These are phyloP conservation scores for Apiotrichum siamense DNA, from an alignment of 1,284 basidiomycete genomes.

Conservation along the genomic window DNA sequence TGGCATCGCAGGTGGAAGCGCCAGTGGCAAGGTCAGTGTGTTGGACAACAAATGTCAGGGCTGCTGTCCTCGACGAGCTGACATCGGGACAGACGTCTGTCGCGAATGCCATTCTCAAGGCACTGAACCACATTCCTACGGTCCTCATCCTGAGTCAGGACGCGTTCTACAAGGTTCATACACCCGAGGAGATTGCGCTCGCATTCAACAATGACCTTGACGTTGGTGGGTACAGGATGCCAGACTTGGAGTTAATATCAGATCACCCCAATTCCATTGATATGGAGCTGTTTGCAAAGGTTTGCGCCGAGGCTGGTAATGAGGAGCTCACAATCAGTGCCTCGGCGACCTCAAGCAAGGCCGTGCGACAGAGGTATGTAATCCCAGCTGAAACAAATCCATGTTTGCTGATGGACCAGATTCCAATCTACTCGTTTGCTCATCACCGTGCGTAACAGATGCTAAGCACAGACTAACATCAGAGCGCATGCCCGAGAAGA, in stretches of 20 bases:
- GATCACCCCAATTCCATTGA: conserved; percentile 93
- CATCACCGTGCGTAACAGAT: conserved; percentile 57
- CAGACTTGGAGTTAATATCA: conserved; percentile 7
- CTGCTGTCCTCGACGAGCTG: neutral
- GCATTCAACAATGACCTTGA: conserved; percentile 83
- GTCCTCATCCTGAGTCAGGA: conserved; percentile 81
- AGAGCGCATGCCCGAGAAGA: conserved; percentile 71
- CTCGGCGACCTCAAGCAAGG: conserved; percentile 76
- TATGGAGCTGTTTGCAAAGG: conserved; percentile 74
- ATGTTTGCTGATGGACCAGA: conserved; percentile 39
- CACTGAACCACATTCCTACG: conserved; percentile 75
- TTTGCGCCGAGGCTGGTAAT: conserved; percentile 31
- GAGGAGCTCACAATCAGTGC: conserved; percentile 55
- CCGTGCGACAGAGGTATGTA: conserved; percentile 48
- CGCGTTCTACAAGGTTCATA: conserved; percentile 83
- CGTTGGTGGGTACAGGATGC: conserved; percentile 50
- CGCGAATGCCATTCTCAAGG: conserved; percentile 75
- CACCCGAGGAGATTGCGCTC: conserved; percentile 66
- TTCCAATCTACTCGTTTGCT: conserved; percentile 90
- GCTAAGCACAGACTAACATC: neutral
- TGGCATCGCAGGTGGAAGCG: conserved; percentile 87
- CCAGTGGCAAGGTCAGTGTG: conserved; percentile 75
- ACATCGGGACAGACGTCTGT: conserved; percentile 93
- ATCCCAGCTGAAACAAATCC: too few species aligned
- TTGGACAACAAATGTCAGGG: neutral